phyloP scores from a whole-genome alignment of 352 stramenopile genomes.

The Thalassiosira ordinaria region DNA sequence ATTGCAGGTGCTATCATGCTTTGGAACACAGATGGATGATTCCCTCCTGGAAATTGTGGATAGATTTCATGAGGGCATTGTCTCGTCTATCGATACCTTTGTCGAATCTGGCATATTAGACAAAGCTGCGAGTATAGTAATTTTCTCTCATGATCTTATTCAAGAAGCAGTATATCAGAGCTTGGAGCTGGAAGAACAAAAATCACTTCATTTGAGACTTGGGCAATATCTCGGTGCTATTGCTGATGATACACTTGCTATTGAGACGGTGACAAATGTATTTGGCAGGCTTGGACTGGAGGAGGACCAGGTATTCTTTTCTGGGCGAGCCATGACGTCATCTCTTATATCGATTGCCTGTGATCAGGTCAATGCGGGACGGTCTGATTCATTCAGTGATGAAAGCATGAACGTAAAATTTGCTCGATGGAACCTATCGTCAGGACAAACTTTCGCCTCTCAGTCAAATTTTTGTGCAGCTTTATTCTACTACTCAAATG shows the following conservation, averaged over 20 bases:
- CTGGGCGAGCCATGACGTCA: not conserved
- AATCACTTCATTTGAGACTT: conserved; percentile 2
- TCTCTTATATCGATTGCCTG: conserved; percentile 9
- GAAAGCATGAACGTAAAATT: not conserved
- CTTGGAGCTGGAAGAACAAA: not conserved
- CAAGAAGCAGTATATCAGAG: not conserved
- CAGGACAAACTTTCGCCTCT: not conserved
- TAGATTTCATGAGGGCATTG: conserved; percentile 2
- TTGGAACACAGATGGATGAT: conserved; percentile 40
- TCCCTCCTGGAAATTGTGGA: conserved; percentile 31
- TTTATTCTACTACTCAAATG: conserved; percentile 8
- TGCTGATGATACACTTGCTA: conserved; percentile 4
- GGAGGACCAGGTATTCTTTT: conserved; percentile 12
- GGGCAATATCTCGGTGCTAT: conserved; percentile 11
- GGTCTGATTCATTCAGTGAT: not conserved
- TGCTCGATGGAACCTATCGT: conserved; percentile 16
- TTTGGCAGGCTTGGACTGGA: conserved; percentile 13
- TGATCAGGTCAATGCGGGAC: not conserved
- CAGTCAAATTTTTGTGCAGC: conserved; percentile 5
- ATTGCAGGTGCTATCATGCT: conserved; percentile 44
- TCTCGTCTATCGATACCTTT: not conserved
- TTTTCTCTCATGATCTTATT: conserved; percentile 26
- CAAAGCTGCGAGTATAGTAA: conserved; percentile 2
- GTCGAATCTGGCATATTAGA: conserved; percentile 17
- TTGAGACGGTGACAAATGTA: not conserved